Evolutionary conservation across 2,329 filamentous ascomycete species (phyloP).

Genomic region (Pseudogymnoascus sp.): DNA sequence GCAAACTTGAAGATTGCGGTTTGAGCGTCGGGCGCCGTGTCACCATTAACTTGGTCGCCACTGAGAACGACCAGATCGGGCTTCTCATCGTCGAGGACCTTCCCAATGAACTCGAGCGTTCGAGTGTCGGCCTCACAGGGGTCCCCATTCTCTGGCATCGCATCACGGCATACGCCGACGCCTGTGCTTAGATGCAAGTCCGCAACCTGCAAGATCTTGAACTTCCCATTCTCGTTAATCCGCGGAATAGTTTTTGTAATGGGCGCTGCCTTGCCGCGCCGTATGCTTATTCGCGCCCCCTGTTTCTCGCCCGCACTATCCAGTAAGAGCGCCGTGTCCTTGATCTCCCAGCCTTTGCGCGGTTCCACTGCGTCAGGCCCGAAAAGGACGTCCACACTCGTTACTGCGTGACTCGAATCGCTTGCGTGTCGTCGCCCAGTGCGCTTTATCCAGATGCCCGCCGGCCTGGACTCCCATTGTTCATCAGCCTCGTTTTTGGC

Average conservation of each 20-base stretch:
- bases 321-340: conserved; percentile 64
- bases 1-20: conserved; percentile 92
- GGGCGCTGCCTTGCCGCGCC: conserved; percentile 59
- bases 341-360: conserved; percentile 73
- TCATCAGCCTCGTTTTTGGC: conserved; percentile 45
- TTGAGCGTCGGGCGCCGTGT: conserved; percentile 83
- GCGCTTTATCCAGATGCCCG: conserved; percentile 59
- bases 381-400: conserved; percentile 62
- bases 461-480: conserved; percentile 57
- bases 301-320: conserved; percentile 53
- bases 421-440: conserved; percentile 41
- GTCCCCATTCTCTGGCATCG: conserved; percentile 68
- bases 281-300: conserved; percentile 68
- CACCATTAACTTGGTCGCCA: conserved; percentile 93
- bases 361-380: conserved; percentile 77
- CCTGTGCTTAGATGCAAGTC: conserved; percentile 92
- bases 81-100: conserved; percentile 82
- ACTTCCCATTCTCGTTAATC: conserved; percentile 81
- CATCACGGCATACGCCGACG: conserved; percentile 74
- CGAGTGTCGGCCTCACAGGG: conserved; percentile 86
- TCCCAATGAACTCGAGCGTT: conserved; percentile 80
- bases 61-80: conserved; percentile 87
- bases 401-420: conserved; percentile 41
- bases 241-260: conserved; percentile 62
- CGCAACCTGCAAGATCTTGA: conserved; percentile 96